Base-by-base conservation (phyloP, 495 filamentous ascomycete genomes). In the Aspergillus avenaceus region DNA sequence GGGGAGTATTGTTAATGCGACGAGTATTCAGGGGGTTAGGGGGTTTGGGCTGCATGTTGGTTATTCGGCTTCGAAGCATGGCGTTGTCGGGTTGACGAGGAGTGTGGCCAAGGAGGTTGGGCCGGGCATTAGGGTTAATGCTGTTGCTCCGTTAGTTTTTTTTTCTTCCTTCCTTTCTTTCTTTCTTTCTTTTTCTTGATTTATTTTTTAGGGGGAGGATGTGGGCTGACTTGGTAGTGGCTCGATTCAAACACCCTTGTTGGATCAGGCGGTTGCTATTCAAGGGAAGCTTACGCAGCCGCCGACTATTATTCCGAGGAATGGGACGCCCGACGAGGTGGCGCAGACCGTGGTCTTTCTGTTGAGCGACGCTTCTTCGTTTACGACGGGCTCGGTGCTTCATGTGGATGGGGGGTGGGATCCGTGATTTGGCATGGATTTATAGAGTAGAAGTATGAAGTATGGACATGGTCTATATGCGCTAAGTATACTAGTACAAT, bases 1-100 rank as follows among this genome's bases (percentile, higher is more conserved):
- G 5, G 75, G 71, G 0, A 80, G 75, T 50, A 82, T 86, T 57
- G 82, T 86, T n/a, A 83, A 80, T 63, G 78, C 78, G 16, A 64
- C 73, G 11, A 79, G 76, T 47, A 71, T 79, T 26, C 72, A 77
- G 18, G 83, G 82, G 0, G 22, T 84, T 12, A 62, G 62, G 45
- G 83, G 82, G 50, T 64, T 62, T 54, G 41, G 71, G 8, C 67
- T 70, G 21, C 64, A 70, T 60, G 71, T 68, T 6, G 73, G 78
- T 22, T 85, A 86, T 62, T 69, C 70, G 42, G 71, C 79, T 8
- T 78, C 71, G 22, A 84, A 84, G 64, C 74, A 80, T 59, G 82
- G 73, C 11, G 73, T 87, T 31, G 63, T 83, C 34, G 84, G 81
- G 13, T 59, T 87, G 55, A 83, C 80, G 9, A 75, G 64, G 52